phyloP scores from a whole-genome alignment of 371 early-diverging fungal species.

The Parasitella parasitica region DNA sequence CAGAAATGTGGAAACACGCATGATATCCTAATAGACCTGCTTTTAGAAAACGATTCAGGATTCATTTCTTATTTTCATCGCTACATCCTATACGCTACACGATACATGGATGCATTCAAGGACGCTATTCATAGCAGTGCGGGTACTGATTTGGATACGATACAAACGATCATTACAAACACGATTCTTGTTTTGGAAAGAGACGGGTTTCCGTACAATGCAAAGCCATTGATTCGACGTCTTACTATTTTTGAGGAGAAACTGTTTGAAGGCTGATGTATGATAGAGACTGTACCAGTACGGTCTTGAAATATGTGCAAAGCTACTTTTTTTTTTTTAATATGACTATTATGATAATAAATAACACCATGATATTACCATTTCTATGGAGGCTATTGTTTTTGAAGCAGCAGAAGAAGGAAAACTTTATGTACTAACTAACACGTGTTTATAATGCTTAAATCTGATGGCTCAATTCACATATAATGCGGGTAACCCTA shows the following conservation, averaged over 20 bases:
- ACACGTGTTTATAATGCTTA: too few relatives aligned
- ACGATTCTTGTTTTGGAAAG: conserved; percentile 8
- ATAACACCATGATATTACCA: too few relatives aligned
- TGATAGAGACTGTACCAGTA: too few relatives aligned
- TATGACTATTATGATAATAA: too few relatives aligned
- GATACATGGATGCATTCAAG: neutral
- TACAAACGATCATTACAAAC: conserved; percentile 7
- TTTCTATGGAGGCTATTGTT: too few relatives aligned
- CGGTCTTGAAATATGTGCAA: too few relatives aligned
- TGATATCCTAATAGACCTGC: conserved; percentile 21
- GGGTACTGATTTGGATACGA: neutral
- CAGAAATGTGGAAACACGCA: conserved; percentile 16
- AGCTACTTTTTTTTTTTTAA: too few relatives aligned
- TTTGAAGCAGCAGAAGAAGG: too few relatives aligned
- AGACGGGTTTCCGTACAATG: conserved; percentile 20
- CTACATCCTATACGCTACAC: conserved; percentile 7
- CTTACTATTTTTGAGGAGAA: conserved; percentile 7
- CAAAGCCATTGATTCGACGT: conserved; percentile 14
- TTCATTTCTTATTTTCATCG: conserved; percentile 18
- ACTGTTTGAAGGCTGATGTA: neutral
- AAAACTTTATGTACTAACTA: too few relatives aligned
- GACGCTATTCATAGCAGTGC: neutral
- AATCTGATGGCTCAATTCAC: too few relatives aligned
- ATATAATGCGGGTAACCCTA: too few relatives aligned
- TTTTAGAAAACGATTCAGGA: conserved; percentile 15